Base-by-base conservation (phyloP, 441 rosid species). In the Gossypium aridum region DNA sequence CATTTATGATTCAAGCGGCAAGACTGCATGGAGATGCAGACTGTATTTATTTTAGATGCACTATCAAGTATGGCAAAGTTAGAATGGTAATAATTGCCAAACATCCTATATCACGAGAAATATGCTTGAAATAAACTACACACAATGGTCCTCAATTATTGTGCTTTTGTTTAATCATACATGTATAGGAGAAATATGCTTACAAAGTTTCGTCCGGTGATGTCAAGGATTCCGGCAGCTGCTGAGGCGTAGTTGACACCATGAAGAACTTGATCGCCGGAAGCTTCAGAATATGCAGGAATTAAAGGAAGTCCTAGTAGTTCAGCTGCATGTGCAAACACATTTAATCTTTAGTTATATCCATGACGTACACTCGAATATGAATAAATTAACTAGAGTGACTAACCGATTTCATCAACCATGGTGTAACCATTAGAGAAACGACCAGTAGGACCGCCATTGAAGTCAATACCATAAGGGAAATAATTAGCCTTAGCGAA, bases 191-290 rank as follows among this genome's bases (percentile, higher is more conserved):
- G 20, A 23, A 49, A 26, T 34, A 34, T 49, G 71, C 94, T 87
- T 85, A 95, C 99, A 45, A 95, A 95, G 80, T 93, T 95, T 82
- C 96, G 82, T 77, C 98, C 99, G 1, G 97, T 95, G 82, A 77
- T 76, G 51, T 91, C 97, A 14, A 93, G 97, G 55, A 95, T 95
- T 39, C 99, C 99, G 0, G 99, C 93, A 5, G 99, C 99, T 0
- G 99, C 98, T 5, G 99, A 95, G 49, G 99, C 99, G 57, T 89
- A 95, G 87, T 95, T 95, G 78, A 91, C 85, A 0, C 97, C 99
- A 64, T 85, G 89, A 73, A 93, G 91, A 45, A 95, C 78, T 79
- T 89, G 87, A 43, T 87, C 83, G 6, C 95, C 94, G 14, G 91
- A 80, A 43, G 98, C 96, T 76, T 89, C 85, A 7, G 97, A 84